These are phyloP conservation scores for Rhizopogon rudus DNA, from an alignment of 768 basidiomycete genomes.

Conservation along the genomic window DNA sequence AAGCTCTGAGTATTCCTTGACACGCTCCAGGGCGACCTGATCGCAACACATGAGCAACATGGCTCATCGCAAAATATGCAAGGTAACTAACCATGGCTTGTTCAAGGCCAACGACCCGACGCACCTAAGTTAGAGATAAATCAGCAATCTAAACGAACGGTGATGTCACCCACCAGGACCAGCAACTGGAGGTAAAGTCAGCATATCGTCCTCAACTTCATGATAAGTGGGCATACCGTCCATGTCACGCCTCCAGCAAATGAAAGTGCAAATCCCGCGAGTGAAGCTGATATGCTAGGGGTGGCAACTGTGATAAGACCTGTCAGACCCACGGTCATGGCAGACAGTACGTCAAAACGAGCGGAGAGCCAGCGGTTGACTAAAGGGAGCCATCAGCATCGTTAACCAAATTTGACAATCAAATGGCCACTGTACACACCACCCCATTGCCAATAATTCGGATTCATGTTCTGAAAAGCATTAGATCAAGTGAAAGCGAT, in stretches of 20 bases:
- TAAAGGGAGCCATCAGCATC: slow-evolving; percentile 21
- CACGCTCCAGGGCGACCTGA: slow-evolving; percentile 79
- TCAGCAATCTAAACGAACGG: neutral
- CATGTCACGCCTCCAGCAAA: slow-evolving; percentile 75
- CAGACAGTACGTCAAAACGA: slow-evolving; percentile 80
- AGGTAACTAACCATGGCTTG: slow-evolving; percentile 75
- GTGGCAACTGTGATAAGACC: slow-evolving; percentile 62
- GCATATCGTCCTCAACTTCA: neutral
- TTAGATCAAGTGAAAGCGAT: neutral
- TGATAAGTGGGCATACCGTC: slow-evolving; percentile 37
- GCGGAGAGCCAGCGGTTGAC: slow-evolving; percentile 90
- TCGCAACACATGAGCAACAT: slow-evolving; percentile 1
- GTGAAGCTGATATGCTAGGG: slow-evolving; percentile 69
- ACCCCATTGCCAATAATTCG: slow-evolving; percentile 92
- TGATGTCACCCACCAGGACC: slow-evolving; percentile 43
- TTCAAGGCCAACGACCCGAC: slow-evolving; percentile 82
- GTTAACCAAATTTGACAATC: neutral
- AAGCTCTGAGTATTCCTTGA: slow-evolving; percentile 88
- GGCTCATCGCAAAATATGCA: neutral
- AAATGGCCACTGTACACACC: slow-evolving; percentile 35
- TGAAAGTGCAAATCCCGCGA: slow-evolving; percentile 83
- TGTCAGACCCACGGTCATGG: slow-evolving; percentile 67
- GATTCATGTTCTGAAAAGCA: slow-evolving; percentile 49
- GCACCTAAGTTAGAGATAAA: slow-evolving; percentile 36
- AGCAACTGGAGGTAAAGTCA: slow-evolving; percentile 38